Evolutionary conservation across 106 monocot species (phyloP).

Genomic region (Dendrobium nobile): DNA sequence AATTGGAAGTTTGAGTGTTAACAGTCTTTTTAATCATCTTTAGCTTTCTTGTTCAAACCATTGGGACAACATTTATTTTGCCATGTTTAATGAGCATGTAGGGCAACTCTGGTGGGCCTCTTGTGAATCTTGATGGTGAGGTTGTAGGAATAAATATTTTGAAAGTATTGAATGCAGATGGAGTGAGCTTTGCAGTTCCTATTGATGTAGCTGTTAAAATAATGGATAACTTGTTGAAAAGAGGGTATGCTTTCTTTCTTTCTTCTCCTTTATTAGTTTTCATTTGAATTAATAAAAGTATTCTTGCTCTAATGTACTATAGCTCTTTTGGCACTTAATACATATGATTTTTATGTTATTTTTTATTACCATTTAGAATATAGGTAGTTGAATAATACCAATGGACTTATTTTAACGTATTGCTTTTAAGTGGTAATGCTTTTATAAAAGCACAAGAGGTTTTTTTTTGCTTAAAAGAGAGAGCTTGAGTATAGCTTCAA

Average conservation of each 20-base stretch:
- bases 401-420: too few relatives aligned
- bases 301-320: not conserved
- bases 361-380: not conserved
- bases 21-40: not conserved
- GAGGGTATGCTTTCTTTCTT: conserved; percentile 44
- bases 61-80: conserved; percentile 1
- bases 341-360: not conserved
- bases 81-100: conserved; percentile 15
- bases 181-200: conserved; percentile 92
- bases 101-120: conserved; percentile 97
- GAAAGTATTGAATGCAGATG: conserved; percentile 77
- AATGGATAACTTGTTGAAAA: conserved; percentile 70
- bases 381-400: not conserved
- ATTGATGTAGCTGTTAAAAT: conserved; percentile 76
- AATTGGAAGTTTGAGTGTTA: not conserved
- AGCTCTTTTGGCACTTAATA: not conserved
- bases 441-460: too few relatives aligned
- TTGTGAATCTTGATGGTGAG: conserved; percentile 97
- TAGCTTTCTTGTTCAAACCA: not conserved
- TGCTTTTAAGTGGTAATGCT: too few relatives aligned
- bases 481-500: not conserved
- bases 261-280: not conserved
- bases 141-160: conserved; percentile 85
- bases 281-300: not conserved
- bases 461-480: too few relatives aligned